These are phyloP conservation scores for Linderniella brevidens DNA, from an alignment of 257 asterid genomes.

Conservation along the genomic window DNA sequence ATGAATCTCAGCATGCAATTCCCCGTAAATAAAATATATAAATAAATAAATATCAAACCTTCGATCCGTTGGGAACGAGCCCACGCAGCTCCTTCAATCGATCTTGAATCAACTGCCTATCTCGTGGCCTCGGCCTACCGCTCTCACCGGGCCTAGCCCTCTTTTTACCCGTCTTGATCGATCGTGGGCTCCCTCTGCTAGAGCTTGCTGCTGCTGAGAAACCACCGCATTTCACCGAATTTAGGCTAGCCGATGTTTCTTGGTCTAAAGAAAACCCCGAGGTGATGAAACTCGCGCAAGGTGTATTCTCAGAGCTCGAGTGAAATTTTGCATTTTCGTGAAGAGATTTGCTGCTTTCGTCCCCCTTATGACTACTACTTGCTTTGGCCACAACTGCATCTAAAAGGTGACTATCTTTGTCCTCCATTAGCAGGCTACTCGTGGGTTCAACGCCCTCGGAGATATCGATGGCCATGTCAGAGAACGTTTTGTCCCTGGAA, in stretches of 20 bases:
- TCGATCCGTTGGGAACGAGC: slow-evolving; percentile 79
- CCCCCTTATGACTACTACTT: slow-evolving; percentile 22
- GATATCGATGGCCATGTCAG: slow-evolving; percentile 40
- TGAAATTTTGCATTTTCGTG: slow-evolving; percentile 27
- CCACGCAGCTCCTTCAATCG: slow-evolving; percentile 90
- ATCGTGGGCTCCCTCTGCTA: slow-evolving; percentile 56
- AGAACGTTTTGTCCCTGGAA: slow-evolving; percentile 24
- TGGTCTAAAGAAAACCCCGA: slow-evolving; percentile 54
- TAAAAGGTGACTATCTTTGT: slow-evolving; percentile 51
- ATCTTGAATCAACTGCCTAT: slow-evolving; percentile 94
- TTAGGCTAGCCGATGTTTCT: slow-evolving; percentile 48
- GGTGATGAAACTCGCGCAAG: slow-evolving; percentile 54
- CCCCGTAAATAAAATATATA: slow-evolving; percentile 4
- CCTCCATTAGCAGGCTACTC: slow-evolving; percentile 38
- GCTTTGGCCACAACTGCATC: slow-evolving; percentile 85
- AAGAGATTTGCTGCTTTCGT: slow-evolving; percentile 25
- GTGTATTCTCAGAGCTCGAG: slow-evolving; percentile 40
- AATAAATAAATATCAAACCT: slow-evolving; percentile 29
- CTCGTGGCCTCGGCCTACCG: slow-evolving; percentile 94
- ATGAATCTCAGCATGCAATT: slow-evolving; percentile 25
- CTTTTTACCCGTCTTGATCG: slow-evolving; percentile 40
- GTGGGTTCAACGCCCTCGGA: slow-evolving; percentile 31
- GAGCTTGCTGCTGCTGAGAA: slow-evolving; percentile 54
- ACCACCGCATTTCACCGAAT: slow-evolving; percentile 38
- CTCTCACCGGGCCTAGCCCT: slow-evolving; percentile 93